Base-by-base conservation (phyloP, 305 asterid species). In the Solanum hybrid region DNA sequence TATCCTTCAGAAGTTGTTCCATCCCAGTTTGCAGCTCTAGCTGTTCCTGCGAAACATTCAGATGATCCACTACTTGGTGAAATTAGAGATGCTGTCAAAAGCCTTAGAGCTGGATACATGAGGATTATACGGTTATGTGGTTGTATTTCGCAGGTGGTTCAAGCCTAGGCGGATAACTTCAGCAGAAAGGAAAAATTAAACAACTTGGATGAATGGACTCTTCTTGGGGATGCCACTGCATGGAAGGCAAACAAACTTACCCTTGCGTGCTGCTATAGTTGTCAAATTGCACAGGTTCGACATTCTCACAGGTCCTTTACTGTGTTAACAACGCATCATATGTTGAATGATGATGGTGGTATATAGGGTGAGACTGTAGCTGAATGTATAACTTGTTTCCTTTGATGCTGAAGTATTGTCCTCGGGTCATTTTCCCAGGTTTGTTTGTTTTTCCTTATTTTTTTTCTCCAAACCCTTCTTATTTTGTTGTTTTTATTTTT, bases 1-100 rank as follows among this genome's bases (percentile, higher is more conserved):
- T 97, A 97, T 90, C 99, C 99, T 37, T 95, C 95, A 11, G 98
- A 96, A 85, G 88, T 92, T 89, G 86, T 96, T 91, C 98, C 98
- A 60, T 91, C 91, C 34, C 91, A 93, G 90, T 79, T 92, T 66
- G 87, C 92, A 86, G 88, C 92, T 32, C 88, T 90, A 37, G 64
- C 32, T n/a, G 92, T 78, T 89, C 90, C 89, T 78, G 42, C 35
- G 11, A 90, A 90, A 35, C 51, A 45, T 90, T 90, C 88, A 42
- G 88, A 91, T 51, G 92, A 87, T 79, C 87, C 90, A 17, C 69
- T 92, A 79, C 66, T 91, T 17, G 91, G 91, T 89, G 94, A 93
- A 88, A 91, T 96, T 78, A 88, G 90, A 88, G 91, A 87, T 69
- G 93, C 94, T 27, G 86, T 93, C 38, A 94, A 93, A 92, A 91